Evolutionary conservation across 2,329 filamentous ascomycete genomes (phyloP).

Genomic region (Chalaropsis ovoidea): DNA sequence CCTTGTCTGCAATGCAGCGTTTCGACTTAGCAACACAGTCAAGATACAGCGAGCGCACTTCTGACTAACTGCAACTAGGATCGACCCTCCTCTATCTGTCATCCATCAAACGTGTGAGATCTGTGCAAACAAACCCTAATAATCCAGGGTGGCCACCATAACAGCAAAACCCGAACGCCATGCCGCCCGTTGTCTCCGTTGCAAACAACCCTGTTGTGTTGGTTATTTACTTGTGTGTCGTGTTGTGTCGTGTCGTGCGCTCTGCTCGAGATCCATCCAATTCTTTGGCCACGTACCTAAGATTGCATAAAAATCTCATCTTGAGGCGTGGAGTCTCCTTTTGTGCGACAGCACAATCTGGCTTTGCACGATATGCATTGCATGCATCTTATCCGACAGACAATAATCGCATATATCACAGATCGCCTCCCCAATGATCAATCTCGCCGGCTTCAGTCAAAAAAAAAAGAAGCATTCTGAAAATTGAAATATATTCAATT

Average conservation of each 20-base stretch:
- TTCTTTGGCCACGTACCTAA: not conserved
- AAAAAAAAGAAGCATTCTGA: too few species aligned
- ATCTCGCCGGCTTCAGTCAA: too few species aligned
- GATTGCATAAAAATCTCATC: not conserved
- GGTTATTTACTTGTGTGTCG: not conserved
- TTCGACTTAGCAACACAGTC: too few species aligned
- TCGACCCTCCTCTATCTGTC: not conserved
- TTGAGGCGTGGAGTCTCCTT: not conserved
- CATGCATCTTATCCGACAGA: not conserved
- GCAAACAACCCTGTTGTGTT: not conserved
- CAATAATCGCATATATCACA: too few species aligned
- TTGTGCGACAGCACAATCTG: not conserved
- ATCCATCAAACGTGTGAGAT: not conserved
- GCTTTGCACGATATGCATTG: not conserved
- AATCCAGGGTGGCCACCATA: not conserved
- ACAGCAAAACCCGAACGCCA: not conserved
- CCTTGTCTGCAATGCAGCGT: not conserved
- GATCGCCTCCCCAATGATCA: too few species aligned
- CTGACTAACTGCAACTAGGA: not conserved
- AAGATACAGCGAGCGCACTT: not conserved
- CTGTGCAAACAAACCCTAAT: conserved; percentile 11
- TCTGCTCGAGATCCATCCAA: not conserved
- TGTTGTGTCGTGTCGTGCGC: too few species aligned
- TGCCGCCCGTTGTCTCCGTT: too few species aligned
- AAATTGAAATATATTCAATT: too few species aligned